Evolutionary conservation across 2,329 filamentous ascomycete species (phyloP).

Genomic region (Metarhizium album): DNA sequence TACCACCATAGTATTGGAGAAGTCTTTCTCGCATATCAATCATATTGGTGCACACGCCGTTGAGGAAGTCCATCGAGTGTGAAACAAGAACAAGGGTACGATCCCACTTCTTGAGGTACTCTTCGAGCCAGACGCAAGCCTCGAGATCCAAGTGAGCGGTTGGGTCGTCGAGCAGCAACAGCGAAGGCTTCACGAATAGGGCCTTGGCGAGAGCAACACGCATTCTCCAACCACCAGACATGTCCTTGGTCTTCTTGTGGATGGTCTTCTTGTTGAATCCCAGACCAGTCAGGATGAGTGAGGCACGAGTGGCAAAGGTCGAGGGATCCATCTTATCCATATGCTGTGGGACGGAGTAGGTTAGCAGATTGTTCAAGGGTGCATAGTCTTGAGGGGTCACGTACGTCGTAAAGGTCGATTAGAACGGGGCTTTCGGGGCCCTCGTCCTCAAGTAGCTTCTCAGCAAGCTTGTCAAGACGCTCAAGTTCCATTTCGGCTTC

Average conservation of each 20-base stretch:
- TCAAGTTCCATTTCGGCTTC: conserved; percentile 92
- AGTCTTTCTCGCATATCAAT: conserved; percentile 90
- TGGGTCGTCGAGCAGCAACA: conserved; percentile 93
- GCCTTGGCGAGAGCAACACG: conserved; percentile 95
- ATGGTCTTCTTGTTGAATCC: conserved; percentile 99
- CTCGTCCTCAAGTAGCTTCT: conserved; percentile 82
- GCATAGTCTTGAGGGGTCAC: conserved; percentile 18
- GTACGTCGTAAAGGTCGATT: conserved; percentile 90
- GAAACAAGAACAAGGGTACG: conserved; percentile 93
- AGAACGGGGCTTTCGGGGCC: conserved; percentile 85
- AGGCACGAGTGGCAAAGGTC: conserved; percentile 91
- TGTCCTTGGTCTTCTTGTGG: conserved; percentile 99
- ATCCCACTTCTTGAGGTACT: conserved; percentile 99
- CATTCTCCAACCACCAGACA: conserved; percentile 99
- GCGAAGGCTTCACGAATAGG: conserved; percentile 93
- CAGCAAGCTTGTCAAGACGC: conserved; percentile 76
- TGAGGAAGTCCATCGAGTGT: conserved; percentile 97
- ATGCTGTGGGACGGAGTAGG: conserved; percentile 45
- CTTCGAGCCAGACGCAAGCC: conserved; percentile 98
- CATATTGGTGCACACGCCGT: conserved; percentile 97
- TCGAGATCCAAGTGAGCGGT: conserved; percentile 99
- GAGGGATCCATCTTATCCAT: conserved; percentile 99
- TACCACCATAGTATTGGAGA: conserved; percentile 97
- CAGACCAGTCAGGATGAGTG: conserved; percentile 93
- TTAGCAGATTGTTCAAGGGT: conserved; percentile 9